phyloP scores from a whole-genome alignment of 2,329 filamentous ascomycete genomes.

The Clarireedia monteithiana region DNA sequence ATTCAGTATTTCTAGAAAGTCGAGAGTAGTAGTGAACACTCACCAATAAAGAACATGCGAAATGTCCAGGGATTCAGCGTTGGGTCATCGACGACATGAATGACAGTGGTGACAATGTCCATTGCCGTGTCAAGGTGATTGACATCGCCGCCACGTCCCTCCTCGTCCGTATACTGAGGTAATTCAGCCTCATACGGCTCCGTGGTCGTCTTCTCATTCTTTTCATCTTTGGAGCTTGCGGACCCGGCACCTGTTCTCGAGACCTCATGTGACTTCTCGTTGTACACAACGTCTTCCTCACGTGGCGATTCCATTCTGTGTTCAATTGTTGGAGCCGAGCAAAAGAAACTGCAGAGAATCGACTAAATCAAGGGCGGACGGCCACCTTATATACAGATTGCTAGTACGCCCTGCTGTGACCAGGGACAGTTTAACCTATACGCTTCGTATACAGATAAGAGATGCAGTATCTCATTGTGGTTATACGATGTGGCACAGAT shows the following conservation, averaged over 20 bases:
- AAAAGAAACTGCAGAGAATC: neutral
- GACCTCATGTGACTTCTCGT: slow-evolving; percentile 1
- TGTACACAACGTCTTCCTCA: neutral
- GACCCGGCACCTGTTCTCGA: neutral
- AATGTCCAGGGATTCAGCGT: slow-evolving; percentile 31
- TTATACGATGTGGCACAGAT: no score
- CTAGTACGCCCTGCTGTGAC: no score
- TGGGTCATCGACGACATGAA: slow-evolving; percentile 16
- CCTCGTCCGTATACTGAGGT: neutral
- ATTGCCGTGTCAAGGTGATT: slow-evolving; percentile 8
- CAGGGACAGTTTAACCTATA: no score
- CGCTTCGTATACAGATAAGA: no score
- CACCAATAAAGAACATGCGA: slow-evolving; percentile 33
- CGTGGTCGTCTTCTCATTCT: neutral
- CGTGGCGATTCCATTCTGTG: slow-evolving; percentile 1
- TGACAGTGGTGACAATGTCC: slow-evolving; percentile 10
- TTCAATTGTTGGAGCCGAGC: neutral
- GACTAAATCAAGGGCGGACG: neutral
- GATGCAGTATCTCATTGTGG: no score
- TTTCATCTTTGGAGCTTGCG: neutral
- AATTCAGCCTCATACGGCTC: neutral
- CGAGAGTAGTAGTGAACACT: neutral
- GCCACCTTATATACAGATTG: neutral
- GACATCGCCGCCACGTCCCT: slow-evolving; percentile 2
- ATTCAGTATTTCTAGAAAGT: neutral